Evolutionary conservation across 495 filamentous ascomycete genomes (phyloP).

Genomic region (Polyplosphaeria fusca): DNA sequence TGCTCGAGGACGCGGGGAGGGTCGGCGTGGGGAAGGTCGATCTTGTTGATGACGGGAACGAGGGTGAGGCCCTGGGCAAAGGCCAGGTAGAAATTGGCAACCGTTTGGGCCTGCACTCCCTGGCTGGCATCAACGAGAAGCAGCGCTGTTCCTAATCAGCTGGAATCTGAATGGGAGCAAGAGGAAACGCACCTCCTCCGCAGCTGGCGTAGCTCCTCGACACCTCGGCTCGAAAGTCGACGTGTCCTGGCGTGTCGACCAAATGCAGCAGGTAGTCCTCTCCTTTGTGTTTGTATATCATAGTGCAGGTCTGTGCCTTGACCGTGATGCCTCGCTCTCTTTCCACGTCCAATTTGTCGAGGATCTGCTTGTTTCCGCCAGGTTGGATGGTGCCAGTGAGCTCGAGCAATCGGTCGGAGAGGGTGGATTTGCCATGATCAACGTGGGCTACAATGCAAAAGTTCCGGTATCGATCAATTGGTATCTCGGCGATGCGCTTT

Average conservation of each 20-base stretch:
- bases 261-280: slow-evolving; percentile 91
- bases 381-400: slow-evolving; percentile 88
- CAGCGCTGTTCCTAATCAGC: slow-evolving; percentile 51
- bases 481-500: slow-evolving; percentile 77
- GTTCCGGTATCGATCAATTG: slow-evolving; percentile 88
- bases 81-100: slow-evolving; percentile 96
- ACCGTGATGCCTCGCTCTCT: slow-evolving; percentile 95
- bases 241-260: slow-evolving; percentile 95
- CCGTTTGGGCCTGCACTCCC: slow-evolving; percentile 90
- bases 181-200: slow-evolving; percentile 54
- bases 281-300: slow-evolving; percentile 85
- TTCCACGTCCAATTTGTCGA: slow-evolving; percentile 97
- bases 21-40: slow-evolving; percentile 86
- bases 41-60: slow-evolving; percentile 93
- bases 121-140: slow-evolving; percentile 92
- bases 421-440: slow-evolving; percentile 96
- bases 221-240: slow-evolving; percentile 95
- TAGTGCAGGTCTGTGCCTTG: slow-evolving; percentile 97
- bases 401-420: slow-evolving; percentile 88
- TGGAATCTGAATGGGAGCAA: neutral
- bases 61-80: slow-evolving; percentile 85
- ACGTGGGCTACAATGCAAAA: slow-evolving; percentile 99
- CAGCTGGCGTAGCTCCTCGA: slow-evolving; percentile 92
- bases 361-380: slow-evolving; percentile 87
- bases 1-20: slow-evolving; percentile 80